Evolutionary conservation across 2,329 filamentous ascomycete genomes (phyloP).

Genomic region (Paecilomyces sp.): DNA sequence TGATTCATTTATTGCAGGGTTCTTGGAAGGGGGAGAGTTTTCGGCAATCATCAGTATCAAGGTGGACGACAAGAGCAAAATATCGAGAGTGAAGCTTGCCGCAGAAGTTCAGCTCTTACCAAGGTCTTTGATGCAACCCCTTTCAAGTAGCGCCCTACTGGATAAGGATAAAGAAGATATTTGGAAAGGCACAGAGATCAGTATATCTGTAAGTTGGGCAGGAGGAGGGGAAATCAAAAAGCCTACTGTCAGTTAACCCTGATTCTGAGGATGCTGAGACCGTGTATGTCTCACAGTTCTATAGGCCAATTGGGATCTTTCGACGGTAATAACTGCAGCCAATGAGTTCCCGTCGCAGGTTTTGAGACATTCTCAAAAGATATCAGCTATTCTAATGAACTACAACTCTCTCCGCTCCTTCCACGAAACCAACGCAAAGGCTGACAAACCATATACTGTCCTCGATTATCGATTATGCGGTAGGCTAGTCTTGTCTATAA

Average conservation of each 20-base stretch:
- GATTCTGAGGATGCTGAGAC: not conserved
- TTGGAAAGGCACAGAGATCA: constrained; percentile 20
- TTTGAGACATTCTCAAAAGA: constrained; percentile 20
- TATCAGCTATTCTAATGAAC: constrained; percentile 21
- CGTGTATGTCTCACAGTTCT: not conserved
- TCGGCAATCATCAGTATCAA: constrained; percentile 26
- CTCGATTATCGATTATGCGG: constrained; percentile 24
- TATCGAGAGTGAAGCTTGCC: constrained; percentile 23
- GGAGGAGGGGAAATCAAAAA: constrained; percentile 27
- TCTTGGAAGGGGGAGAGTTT: constrained; percentile 26
- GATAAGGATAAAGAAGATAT: constrained; percentile 6
- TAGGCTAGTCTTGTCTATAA: not conserved
- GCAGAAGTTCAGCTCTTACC: constrained; percentile 19
- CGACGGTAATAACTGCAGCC: constrained; percentile 22
- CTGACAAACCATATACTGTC: constrained; percentile 14
- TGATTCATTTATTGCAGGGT: constrained; percentile 25
- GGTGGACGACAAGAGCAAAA: constrained; percentile 22
- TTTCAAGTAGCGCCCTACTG: constrained; percentile 7
- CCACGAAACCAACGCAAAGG: constrained; percentile 19
- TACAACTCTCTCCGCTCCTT: constrained; percentile 24
- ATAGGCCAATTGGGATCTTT: constrained; percentile 20
- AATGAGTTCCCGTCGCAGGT: constrained; percentile 28
- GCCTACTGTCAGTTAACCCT: constrained; percentile 7
- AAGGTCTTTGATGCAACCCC: constrained; percentile 1
- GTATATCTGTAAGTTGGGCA: constrained; percentile 26